phyloP scores from a whole-genome alignment of 1,284 basidiomycete genomes.

The Peniophora sp. region DNA sequence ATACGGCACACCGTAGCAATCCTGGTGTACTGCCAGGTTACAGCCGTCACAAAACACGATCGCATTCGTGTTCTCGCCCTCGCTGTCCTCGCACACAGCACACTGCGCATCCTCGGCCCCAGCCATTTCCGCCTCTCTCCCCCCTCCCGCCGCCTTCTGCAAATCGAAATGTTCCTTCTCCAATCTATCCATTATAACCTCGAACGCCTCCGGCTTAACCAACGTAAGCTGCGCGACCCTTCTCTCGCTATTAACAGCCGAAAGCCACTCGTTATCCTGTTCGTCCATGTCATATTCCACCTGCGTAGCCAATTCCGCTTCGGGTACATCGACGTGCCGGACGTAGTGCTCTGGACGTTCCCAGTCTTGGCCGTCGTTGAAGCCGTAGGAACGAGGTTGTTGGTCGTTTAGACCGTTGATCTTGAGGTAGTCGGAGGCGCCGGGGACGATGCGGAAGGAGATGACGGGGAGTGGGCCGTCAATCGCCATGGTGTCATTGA shows the following conservation, averaged over 20 bases:
- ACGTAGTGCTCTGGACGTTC: conserved; percentile 81
- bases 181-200: conserved; percentile 93
- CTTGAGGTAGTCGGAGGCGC: conserved; percentile 28
- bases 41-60: conserved; percentile 99
- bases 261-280: conserved; percentile 97
- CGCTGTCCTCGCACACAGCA: conserved; percentile 95
- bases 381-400: conserved; percentile 23
- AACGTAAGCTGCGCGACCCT: conserved; percentile 70
- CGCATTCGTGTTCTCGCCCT: conserved; percentile 97
- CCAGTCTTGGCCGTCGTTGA: conserved; percentile 77
- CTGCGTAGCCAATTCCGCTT: conserved; percentile 85
- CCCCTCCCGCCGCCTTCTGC: conserved; percentile 69
- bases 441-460: conserved; percentile 51
- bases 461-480: conserved; percentile 12
- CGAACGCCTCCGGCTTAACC: conserved; percentile 84
- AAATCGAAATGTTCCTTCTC: conserved; percentile 99
- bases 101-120: conserved; percentile 93
- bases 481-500: too few relatives aligned
- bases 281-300: conserved; percentile 99
- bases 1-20: conserved; percentile 99
- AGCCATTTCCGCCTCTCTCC: conserved; percentile 78
- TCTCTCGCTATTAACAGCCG: conserved; percentile 77
- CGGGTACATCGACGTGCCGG: conserved; percentile 88
- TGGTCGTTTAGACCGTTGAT: conserved; percentile 32
- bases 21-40: conserved; percentile 98